A percentile compares a stretch with the other conserved stretches of the same genome.
Conservation (phyloP, 2,329 filamentous ascomycete species). For the Botrytis squamosa region DNA sequence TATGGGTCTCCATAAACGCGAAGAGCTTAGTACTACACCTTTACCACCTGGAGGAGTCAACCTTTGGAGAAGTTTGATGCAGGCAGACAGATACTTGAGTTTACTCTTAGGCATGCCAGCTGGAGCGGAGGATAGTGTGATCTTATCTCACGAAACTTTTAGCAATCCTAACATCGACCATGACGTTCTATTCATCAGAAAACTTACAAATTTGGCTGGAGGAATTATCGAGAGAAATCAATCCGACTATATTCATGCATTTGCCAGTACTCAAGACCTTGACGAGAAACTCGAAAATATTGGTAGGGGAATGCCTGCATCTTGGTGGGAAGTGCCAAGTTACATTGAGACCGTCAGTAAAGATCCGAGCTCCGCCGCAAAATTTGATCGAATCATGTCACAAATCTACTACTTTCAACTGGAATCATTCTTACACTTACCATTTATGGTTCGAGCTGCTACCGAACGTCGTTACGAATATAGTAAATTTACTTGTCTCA, state of each 20-base stretch:
- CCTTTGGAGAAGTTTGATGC: conserved; percentile 49
- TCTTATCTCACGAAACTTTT: conserved; percentile 32
- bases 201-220: conserved; percentile 30
- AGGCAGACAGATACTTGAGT: conserved; percentile 47
- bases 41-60: conserved; percentile 33
- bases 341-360: conserved; percentile 17
- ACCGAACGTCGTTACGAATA: conserved; percentile 38
- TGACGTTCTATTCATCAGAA: conserved; percentile 30
- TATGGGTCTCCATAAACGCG: conserved; percentile 34
- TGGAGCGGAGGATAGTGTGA: conserved; percentile 27
- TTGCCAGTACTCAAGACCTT: conserved; percentile 37
- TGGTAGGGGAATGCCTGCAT: conserved; percentile 32
- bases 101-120: conserved; percentile 35
- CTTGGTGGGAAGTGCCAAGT: conserved; percentile 35
- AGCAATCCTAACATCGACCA: conserved; percentile 31
- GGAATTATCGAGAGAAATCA: conserved; percentile 37
- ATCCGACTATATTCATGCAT: conserved; percentile 29
- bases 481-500: conserved; percentile 37
- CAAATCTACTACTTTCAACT: conserved; percentile 38
- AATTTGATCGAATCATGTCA: conserved; percentile 33
- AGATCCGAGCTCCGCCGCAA: conserved; percentile 14
- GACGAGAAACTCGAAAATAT: conserved; percentile 36
- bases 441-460: conserved; percentile 38
- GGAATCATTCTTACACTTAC: conserved; percentile 35
- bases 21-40: conserved; percentile 11